Base-by-base conservation (phyloP, 1,284 basidiomycete genomes). In the Rhizoctonia solani region DNA sequence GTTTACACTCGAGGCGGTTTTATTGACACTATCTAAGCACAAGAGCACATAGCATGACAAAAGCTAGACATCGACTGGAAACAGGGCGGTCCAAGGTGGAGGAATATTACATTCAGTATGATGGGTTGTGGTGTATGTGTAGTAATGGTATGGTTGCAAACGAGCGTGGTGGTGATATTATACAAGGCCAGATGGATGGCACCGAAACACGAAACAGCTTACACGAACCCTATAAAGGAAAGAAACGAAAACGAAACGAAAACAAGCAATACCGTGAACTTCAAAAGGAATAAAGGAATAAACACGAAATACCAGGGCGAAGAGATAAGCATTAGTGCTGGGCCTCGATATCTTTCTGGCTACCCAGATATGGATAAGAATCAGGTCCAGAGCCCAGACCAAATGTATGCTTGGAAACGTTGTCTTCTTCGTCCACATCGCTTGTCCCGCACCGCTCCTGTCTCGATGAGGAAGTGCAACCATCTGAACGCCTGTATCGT, bases 401-500 rank as follows among this genome's bases (percentile, higher is more conserved):
- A 19, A 53, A 19, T 16, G 54, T 53, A 14, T 66, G 63, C 30
- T 66, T 53, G 46, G 63, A 66, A 8, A 54, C 5, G 23, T 66
- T 66, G 44, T 54, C 63, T 29, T 66, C 63, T 4, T 66, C 54
- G 25, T 66, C 54, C 13, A 54, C 21, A 27, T 55, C 54, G 21
- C 41, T 41, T 3, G 30, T 39, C 11, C 11, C 11, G 32, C 32
- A 5, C 52, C 30, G 1, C n/a, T 23, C 8, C 41, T 29, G 50
- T 46, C 37, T 16, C 41, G 63, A 25, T 54, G 47, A 19, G 68
- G 59, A 8, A 69, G 54, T n/a, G 63, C 65, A 37, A 69, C 68
- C 68, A 69, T 69, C 32, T 55, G 54, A 13, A 69, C 68, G 29
- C 47, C 56, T 14, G 42, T 25, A 30, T 69, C 68, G 46, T 69